Evolutionary conservation across 108 stramenopile genomes (phyloP).

Genomic region (Cyclotella sp.): DNA sequence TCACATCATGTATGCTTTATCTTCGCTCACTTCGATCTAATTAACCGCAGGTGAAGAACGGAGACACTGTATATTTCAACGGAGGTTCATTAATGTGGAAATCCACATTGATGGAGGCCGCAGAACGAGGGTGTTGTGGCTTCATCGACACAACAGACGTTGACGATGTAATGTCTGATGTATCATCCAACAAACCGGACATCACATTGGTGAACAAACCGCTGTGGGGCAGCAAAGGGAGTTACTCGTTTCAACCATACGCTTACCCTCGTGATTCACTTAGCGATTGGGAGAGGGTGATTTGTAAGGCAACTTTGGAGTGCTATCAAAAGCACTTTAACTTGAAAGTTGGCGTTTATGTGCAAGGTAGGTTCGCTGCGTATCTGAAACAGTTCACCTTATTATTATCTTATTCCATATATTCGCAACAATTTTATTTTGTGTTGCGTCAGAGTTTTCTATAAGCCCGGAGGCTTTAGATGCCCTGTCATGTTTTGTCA

Average conservation of each 20-base stretch:
- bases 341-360: slow-evolving; percentile 68
- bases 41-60: slow-evolving; percentile 37
- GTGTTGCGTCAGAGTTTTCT: slow-evolving; percentile 51
- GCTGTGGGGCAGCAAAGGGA: not conserved
- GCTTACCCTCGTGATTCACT: slow-evolving; percentile 49
- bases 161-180: slow-evolving; percentile 3
- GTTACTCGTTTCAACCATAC: slow-evolving; percentile 61
- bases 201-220: not conserved
- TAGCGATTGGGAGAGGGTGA: slow-evolving; percentile 50
- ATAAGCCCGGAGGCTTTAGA: slow-evolving; percentile 59
- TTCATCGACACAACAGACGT: slow-evolving; percentile 25
- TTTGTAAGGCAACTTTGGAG: slow-evolving; percentile 57
- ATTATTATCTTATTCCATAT: not conserved
- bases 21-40: not conserved
- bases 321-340: slow-evolving; percentile 60
- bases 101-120: slow-evolving; percentile 49
- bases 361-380: slow-evolving; percentile 50
- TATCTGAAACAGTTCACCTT: not conserved
- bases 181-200: slow-evolving; percentile 5
- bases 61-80: slow-evolving; percentile 69
- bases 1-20: too few relatives aligned
- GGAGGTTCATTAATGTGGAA: slow-evolving; percentile 68
- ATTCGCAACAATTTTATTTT: not conserved
- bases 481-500: slow-evolving; percentile 47
- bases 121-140: slow-evolving; percentile 51